A percentile compares a stretch with the other conserved stretches of the same genome.
phyloP scores from a whole-genome alignment of 495 filamentous ascomycete genomes.

The Daldinia loculata region DNA sequence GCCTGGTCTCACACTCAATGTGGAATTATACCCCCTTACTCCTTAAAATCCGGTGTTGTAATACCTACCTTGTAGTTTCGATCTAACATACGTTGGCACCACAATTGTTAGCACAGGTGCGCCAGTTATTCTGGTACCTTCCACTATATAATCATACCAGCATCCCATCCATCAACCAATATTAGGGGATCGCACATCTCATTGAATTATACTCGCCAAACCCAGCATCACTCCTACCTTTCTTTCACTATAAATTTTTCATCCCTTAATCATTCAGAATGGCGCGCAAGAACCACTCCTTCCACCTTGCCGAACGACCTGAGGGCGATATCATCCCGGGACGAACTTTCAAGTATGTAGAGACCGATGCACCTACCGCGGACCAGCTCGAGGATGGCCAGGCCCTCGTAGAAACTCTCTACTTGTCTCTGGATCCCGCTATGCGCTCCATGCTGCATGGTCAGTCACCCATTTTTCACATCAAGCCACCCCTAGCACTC shows the following conservation, averaged over 20 bases:
- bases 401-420: conserved; percentile 67
- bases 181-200: no score
- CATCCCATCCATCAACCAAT: not conserved
- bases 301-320: conserved; percentile 62
- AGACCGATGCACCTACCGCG: conserved; percentile 52
- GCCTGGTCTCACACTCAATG: no score
- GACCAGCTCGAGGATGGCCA: conserved; percentile 60
- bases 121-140: not conserved
- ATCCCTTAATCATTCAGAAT: conserved; percentile 28
- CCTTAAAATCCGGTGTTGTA: no score
- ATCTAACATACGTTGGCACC: no score
- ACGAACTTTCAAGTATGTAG: conserved; percentile 60
- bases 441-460: conserved; percentile 77
- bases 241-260: not conserved
- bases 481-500: not conserved
- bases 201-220: no score
- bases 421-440: conserved; percentile 78
- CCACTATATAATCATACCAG: not conserved
- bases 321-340: conserved; percentile 50
- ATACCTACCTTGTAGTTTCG: no score
- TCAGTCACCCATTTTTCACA: conserved; percentile 17
- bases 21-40: no score
- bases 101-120: no score
- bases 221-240: no score
- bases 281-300: conserved; percentile 53